These are phyloP conservation scores for Maudiozyma turicensis DNA, from an alignment of 805 yeast genomes.

Conservation along the genomic window DNA sequence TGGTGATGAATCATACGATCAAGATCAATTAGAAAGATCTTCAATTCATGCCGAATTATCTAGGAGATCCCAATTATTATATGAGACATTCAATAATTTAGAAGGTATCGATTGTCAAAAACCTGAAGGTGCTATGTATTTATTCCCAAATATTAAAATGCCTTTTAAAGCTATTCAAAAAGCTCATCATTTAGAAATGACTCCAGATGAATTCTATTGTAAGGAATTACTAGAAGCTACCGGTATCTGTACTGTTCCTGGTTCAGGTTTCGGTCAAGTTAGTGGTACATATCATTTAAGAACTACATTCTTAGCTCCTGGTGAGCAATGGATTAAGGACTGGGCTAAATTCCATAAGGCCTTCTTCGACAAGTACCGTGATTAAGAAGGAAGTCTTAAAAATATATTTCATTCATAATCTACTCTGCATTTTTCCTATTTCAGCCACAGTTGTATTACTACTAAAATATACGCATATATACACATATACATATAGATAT, in stretches of 20 bases:
- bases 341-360: slow-evolving; percentile 73
- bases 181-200: slow-evolving; percentile 47
- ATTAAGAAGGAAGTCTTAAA: slow-evolving; percentile 5
- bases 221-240: slow-evolving; percentile 71
- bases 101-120: slow-evolving; percentile 77
- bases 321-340: slow-evolving; percentile 71
- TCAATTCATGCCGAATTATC: slow-evolving; percentile 54
- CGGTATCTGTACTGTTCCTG: slow-evolving; percentile 97
- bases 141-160: slow-evolving; percentile 72
- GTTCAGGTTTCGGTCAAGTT: slow-evolving; percentile 92
- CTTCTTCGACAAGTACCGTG: slow-evolving; percentile 52
- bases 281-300: slow-evolving; percentile 86
- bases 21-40: slow-evolving; percentile 52
- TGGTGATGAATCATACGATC: slow-evolving; percentile 67
- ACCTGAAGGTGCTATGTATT: slow-evolving; percentile 97
- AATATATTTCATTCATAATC: neutral
- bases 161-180: slow-evolving; percentile 51
- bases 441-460: neutral
- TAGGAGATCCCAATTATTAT: slow-evolving; percentile 54
- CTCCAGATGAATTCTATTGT: slow-evolving; percentile 86
- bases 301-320: slow-evolving; percentile 96
- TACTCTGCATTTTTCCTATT: neutral
- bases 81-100: slow-evolving; percentile 62
- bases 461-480: neutral
- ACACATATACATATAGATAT: neutral